A percentile compares a stretch with the other conserved stretches of the same genome.
These are phyloP conservation scores for Aspergillus sp. DNA, from an alignment of 2,329 filamentous ascomycete genomes.

Conservation along the genomic window DNA sequence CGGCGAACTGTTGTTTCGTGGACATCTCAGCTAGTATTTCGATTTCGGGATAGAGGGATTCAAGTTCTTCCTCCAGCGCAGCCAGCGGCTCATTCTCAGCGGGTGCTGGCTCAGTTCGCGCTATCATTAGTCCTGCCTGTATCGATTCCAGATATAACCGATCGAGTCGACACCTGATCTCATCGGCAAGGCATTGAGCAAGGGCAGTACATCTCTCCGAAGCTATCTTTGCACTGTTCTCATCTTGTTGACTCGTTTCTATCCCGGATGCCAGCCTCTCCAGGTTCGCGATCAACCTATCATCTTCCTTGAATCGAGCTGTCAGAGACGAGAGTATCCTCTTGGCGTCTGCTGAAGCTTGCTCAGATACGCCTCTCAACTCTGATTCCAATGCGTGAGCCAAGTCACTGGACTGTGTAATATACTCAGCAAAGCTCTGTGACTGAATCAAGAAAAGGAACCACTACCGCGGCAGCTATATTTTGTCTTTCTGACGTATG, in stretches of 20 bases:
- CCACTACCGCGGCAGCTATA: constrained; percentile 34
- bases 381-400: constrained; percentile 34
- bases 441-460: background rate
- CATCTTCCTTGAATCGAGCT: constrained; percentile 39
- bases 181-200: constrained; percentile 37
- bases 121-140: constrained; percentile 7
- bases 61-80: constrained; percentile 39
- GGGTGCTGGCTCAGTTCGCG: background rate
- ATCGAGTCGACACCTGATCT: constrained; percentile 43
- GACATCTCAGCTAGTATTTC: constrained; percentile 45
- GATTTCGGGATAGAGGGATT: constrained; percentile 44
- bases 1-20: constrained; percentile 45
- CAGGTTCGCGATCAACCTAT: constrained; percentile 33
- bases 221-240: constrained; percentile 30
- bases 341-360: constrained; percentile 33
- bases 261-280: constrained; percentile 33
- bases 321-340: constrained; percentile 37
- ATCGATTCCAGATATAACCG: constrained; percentile 41
- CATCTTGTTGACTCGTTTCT: constrained; percentile 33
- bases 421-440: constrained; percentile 11
- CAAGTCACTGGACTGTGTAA: constrained; percentile 38
- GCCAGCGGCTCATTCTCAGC: constrained; percentile 21
- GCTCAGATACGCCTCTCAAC: constrained; percentile 35
- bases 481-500: constrained; percentile 39
- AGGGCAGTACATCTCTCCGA: constrained; percentile 32